A percentile compares a stretch with the other conserved stretches of the same genome.
These are phyloP conservation scores for Chaetomium cochliodes DNA, from an alignment of 495 filamentous ascomycete genomes.

Conservation along the genomic window DNA sequence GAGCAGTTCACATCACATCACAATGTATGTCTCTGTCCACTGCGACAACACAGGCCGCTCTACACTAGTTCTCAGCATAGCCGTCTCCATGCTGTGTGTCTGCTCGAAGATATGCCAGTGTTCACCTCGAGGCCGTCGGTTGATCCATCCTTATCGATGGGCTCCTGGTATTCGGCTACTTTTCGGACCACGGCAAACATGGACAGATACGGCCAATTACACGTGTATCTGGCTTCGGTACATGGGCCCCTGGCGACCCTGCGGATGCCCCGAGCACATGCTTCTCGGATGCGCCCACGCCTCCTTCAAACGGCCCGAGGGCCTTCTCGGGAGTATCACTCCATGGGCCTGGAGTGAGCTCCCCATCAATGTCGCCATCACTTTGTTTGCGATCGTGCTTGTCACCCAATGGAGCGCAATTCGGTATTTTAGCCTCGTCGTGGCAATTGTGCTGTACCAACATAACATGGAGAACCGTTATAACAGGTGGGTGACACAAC, in stretches of 20 bases:
- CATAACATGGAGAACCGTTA: neutral
- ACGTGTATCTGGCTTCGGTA: neutral
- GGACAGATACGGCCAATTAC: neutral
- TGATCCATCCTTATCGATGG: neutral
- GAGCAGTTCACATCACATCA: neutral
- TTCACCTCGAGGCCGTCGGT: constrained; percentile 1
- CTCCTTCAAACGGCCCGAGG: neutral
- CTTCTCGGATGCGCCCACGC: constrained; percentile 6
- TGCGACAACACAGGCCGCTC: neutral
- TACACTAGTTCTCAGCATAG: neutral
- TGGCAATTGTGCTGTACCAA: neutral
- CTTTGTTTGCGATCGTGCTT: neutral
- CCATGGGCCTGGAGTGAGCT: neutral
- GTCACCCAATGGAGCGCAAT: neutral
- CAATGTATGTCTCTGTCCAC: neutral
- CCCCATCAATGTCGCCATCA: neutral
- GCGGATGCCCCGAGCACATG: neutral
- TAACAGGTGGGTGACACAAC: constrained; percentile 8
- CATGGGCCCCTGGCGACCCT: neutral
- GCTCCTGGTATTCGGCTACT: neutral
- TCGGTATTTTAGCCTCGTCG: neutral
- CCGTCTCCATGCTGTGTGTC: neutral
- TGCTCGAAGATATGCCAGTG: neutral
- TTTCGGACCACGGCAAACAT: neutral
- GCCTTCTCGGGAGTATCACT: neutral